These are phyloP conservation scores for Enterocytospora artemiae DNA, from an alignment of 371 early-diverging fungal genomes.

Conservation along the genomic window DNA sequence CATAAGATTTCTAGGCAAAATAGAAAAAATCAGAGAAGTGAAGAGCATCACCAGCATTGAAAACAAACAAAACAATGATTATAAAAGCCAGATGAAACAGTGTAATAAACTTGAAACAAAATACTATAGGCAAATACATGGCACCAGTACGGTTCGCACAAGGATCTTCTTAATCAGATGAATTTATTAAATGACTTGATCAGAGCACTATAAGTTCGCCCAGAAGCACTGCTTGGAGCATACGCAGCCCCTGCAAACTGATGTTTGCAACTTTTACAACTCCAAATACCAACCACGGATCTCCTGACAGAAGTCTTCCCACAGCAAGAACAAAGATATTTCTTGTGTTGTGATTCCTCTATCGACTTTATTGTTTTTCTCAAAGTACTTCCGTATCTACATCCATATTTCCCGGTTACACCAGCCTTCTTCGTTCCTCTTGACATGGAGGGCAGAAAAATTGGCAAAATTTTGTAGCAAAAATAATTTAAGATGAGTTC, in stretches of 20 bases:
- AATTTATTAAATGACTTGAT: conserved; percentile 7
- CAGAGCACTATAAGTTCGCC: conserved; percentile 40
- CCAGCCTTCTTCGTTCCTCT: conserved; percentile 98
- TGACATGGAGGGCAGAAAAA: conserved; percentile 40
- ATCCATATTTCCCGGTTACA: conserved; percentile 98
- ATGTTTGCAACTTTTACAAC: conserved; percentile 89
- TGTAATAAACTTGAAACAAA: not conserved
- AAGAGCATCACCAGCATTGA: not conserved
- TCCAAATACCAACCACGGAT: conserved; percentile 94
- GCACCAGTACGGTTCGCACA: not conserved
- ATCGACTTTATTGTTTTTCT: conserved; percentile 98
- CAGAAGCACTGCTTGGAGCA: conserved; percentile 63
- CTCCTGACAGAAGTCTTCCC: conserved; percentile 91
- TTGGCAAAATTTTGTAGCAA: too few species aligned
- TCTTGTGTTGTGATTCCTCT: conserved; percentile 96
- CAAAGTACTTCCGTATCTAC: conserved; percentile 98
- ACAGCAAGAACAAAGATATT: conserved; percentile 97
- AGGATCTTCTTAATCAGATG: not conserved
- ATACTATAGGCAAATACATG: not conserved
- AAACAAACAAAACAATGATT: not conserved
- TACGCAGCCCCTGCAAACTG: conserved; percentile 95
- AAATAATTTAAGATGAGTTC: too few species aligned
- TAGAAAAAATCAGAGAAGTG: not conserved
- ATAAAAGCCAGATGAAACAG: not conserved
- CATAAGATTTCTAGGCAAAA: not conserved